These are phyloP conservation scores for Ustilaginoidea virens DNA, from an alignment of 2,329 filamentous ascomycete species.

Conservation along the genomic window DNA sequence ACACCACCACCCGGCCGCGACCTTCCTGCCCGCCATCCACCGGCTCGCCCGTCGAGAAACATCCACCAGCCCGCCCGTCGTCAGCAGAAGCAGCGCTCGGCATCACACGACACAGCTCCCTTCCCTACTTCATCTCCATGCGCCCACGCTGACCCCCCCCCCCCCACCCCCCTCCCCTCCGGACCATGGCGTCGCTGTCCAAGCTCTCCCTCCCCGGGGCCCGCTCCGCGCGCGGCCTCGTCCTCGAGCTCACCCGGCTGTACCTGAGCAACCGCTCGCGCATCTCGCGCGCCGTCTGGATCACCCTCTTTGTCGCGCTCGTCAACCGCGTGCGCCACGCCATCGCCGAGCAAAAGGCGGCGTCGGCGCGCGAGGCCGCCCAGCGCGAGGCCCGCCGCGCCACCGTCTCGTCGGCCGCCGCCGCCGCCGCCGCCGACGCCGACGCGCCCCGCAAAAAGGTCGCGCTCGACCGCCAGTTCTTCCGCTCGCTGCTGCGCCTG, in stretches of 20 bases:
- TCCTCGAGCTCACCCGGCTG: constrained; percentile 51
- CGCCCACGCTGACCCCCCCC: neutral
- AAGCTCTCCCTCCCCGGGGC: constrained; percentile 49
- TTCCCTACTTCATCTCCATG: too few relatives aligned
- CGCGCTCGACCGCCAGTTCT: constrained; percentile 76
- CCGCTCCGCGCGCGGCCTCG: constrained; percentile 46
- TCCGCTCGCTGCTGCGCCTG: constrained; percentile 59
- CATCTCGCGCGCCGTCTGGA: constrained; percentile 71
- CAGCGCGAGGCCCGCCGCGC: constrained; percentile 30
- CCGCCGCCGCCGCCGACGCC: constrained; percentile 15
- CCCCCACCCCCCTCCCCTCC: neutral
- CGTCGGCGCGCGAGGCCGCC: constrained; percentile 52
- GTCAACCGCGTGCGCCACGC: constrained; percentile 81
- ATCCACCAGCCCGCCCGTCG: too few relatives aligned
- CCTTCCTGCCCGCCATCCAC: too few relatives aligned
- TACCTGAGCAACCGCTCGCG: constrained; percentile 69
- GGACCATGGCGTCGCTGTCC: constrained; percentile 57
- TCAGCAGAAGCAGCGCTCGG: too few relatives aligned
- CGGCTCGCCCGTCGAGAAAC: too few relatives aligned
- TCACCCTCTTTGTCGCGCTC: constrained; percentile 66
- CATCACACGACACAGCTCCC: too few relatives aligned
- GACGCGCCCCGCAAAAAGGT: constrained; percentile 56
- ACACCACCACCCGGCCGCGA: too few relatives aligned
- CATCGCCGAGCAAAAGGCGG: constrained; percentile 83
- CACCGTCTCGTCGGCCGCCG: constrained; percentile 26